A percentile compares a stretch with the other conserved stretches of the same genome.
Evolutionary conservation across 257 asterid genomes (phyloP).

Genomic region (Penstemon davidsonii): DNA sequence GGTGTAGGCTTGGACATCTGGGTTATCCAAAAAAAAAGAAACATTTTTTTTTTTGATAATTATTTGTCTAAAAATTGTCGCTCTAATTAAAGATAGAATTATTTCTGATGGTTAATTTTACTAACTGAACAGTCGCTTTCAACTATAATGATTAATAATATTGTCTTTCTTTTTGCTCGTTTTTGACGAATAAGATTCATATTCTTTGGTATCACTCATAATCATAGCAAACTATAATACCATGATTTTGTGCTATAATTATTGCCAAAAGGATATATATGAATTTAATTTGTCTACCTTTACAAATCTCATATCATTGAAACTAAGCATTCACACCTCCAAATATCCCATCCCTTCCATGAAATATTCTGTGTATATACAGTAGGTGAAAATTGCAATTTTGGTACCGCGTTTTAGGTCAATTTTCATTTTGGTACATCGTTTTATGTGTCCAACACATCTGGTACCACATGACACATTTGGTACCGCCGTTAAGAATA

Average conservation of each 20-base stretch:
- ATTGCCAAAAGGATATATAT: conserved; percentile 27
- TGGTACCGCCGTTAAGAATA: too few relatives aligned
- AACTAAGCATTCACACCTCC: too few relatives aligned
- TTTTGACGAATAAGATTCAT: conserved; percentile 34
- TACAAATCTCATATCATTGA: conserved; percentile 34
- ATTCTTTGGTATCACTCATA: conserved; percentile 34
- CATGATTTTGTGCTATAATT: conserved; percentile 38
- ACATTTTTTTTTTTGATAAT: background rate
- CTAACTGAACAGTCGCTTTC: conserved; percentile 35
- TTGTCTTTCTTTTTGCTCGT: conserved; percentile 46
- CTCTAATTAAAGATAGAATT: background rate
- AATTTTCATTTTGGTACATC: too few relatives aligned
- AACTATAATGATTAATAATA: conserved; percentile 21
- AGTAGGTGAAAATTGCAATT: too few relatives aligned
- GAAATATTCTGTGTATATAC: too few relatives aligned
- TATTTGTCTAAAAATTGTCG: background rate
- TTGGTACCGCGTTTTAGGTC: too few relatives aligned
- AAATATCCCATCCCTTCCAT: too few relatives aligned
- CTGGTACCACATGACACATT: too few relatives aligned
- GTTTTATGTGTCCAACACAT: too few relatives aligned
- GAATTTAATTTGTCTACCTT: conserved; percentile 15
- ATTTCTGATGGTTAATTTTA: conserved; percentile 17
- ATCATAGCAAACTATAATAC: conserved; percentile 46
- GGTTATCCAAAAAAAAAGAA: too few relatives aligned
- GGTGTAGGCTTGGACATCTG: too few relatives aligned